phyloP scores from a whole-genome alignment of 106 monocot genomes.

The Allium sativum region DNA sequence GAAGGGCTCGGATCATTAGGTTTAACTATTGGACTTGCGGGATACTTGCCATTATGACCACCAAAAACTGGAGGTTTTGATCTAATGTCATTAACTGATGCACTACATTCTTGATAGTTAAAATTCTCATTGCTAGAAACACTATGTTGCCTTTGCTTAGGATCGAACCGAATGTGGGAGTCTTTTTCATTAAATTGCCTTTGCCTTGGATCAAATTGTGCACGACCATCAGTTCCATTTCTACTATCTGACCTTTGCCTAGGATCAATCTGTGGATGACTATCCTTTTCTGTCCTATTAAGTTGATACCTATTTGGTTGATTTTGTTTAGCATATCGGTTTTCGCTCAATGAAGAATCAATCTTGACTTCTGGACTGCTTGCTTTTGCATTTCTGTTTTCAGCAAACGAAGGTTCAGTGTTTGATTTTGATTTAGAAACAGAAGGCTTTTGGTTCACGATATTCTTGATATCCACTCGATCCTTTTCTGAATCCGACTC shows the following conservation, averaged over 20 bases:
- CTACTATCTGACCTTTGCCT: background rate
- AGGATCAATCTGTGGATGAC: slow-evolving; percentile 1
- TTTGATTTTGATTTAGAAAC: background rate
- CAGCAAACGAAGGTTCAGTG: background rate
- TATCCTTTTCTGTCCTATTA: slow-evolving; percentile 1
- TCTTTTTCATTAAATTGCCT: background rate
- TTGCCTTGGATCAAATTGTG: no score
- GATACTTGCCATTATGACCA: no score
- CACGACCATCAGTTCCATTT: no score
- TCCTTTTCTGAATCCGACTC: slow-evolving; percentile 32
- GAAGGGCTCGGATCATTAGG: slow-evolving; percentile 9
- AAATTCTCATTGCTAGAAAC: slow-evolving; percentile 7
- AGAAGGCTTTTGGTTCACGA: background rate
- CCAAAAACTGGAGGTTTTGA: background rate
- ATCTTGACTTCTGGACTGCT: slow-evolving; percentile 1
- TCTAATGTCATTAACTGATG: slow-evolving; percentile 7
- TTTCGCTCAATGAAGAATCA: slow-evolving; percentile 16
- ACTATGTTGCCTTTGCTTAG: slow-evolving; percentile 7
- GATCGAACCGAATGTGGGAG: slow-evolving; percentile 9
- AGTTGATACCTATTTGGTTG: background rate
- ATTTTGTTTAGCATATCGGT: slow-evolving; percentile 23
- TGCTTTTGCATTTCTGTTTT: background rate
- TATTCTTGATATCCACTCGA: background rate
- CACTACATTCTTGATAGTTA: background rate
- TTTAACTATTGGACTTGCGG: background rate